A percentile compares a stretch with the other conserved stretches of the same genome.
Evolutionary conservation across 2,329 filamentous ascomycete genomes (phyloP).

Genomic region (Penicillium sp.): DNA sequence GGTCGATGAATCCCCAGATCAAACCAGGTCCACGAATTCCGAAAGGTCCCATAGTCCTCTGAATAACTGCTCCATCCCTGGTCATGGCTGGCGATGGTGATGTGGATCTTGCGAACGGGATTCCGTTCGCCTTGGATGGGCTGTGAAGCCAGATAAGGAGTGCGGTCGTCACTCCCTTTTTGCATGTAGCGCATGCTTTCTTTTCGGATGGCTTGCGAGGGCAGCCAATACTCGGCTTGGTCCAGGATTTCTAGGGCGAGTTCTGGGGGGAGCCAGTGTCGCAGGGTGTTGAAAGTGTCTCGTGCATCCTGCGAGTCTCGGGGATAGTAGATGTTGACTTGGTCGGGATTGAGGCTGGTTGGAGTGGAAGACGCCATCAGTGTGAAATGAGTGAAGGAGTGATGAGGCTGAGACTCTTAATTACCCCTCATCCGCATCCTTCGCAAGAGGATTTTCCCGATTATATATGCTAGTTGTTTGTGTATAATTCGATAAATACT

Average conservation of each 20-base stretch:
- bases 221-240: slow-evolving; percentile 9
- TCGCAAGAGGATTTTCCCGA: no score
- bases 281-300: slow-evolving; percentile 4
- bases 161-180: background rate
- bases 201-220: background rate
- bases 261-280: slow-evolving; percentile 6
- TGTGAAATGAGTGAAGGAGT: no score
- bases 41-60: background rate
- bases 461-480: no score
- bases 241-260: slow-evolving; percentile 6
- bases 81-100: slow-evolving; percentile 10
- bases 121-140: slow-evolving; percentile 5
- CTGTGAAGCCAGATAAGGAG: slow-evolving; percentile 6
- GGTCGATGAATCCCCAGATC: slow-evolving; percentile 4
- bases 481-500: no score
- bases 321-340: no score
- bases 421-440: no score
- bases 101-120: slow-evolving; percentile 7
- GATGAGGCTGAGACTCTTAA: no score
- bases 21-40: slow-evolving; percentile 11
- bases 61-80: slow-evolving; percentile 7
- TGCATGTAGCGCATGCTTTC: background rate
- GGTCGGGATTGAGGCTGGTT: no score
- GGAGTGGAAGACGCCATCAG: no score
- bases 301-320: slow-evolving; percentile 4